phyloP scores from a whole-genome alignment of 495 filamentous ascomycete genomes.

The Astrothelium macrocarpum region DNA sequence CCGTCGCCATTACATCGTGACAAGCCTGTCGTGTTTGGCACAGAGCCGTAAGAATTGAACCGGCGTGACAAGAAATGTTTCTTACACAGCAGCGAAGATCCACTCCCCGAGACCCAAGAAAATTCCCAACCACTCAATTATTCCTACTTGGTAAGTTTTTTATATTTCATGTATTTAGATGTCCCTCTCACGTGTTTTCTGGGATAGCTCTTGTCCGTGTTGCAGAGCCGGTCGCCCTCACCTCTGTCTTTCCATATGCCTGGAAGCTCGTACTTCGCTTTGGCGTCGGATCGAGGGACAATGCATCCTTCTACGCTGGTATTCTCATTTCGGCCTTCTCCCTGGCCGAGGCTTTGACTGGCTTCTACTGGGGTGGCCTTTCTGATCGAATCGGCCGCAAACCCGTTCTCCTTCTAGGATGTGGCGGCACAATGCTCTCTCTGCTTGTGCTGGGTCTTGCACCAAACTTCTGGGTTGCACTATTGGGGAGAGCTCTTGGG shows the following conservation, averaged over 20 bases:
- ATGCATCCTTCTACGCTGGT: constrained; percentile 76
- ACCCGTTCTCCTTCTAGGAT: constrained; percentile 69
- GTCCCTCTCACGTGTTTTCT: not conserved
- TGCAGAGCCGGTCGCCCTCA: constrained; percentile 80
- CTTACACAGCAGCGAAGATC: constrained; percentile 31
- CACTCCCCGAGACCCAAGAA: constrained; percentile 42
- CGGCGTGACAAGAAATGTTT: constrained; percentile 26
- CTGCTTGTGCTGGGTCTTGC: constrained; percentile 77
- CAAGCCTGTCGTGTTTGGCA: constrained; percentile 13
- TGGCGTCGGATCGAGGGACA: constrained; percentile 52
- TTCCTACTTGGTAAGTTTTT: constrained; percentile 57
- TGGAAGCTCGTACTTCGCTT: constrained; percentile 73
- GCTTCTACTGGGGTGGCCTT: constrained; percentile 68
- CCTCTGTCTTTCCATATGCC: constrained; percentile 80
- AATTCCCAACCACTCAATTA: constrained; percentile 68
- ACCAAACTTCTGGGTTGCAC: constrained; percentile 65
- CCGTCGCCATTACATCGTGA: not conserved
- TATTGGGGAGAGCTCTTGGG: constrained; percentile 63
- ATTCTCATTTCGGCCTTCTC: constrained; percentile 79
- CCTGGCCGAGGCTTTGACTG: constrained; percentile 68
- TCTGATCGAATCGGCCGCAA: constrained; percentile 79
- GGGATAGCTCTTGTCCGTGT: constrained; percentile 58
- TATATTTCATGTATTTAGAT: constrained; percentile 1
- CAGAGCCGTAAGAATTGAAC: constrained; percentile 26
- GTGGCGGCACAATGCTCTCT: constrained; percentile 67